Evolutionary conservation across 2,329 filamentous ascomycete species (phyloP), one percentile per base, ranked within the genome.

Genomic region (Sarocladium kiliense): DNA sequence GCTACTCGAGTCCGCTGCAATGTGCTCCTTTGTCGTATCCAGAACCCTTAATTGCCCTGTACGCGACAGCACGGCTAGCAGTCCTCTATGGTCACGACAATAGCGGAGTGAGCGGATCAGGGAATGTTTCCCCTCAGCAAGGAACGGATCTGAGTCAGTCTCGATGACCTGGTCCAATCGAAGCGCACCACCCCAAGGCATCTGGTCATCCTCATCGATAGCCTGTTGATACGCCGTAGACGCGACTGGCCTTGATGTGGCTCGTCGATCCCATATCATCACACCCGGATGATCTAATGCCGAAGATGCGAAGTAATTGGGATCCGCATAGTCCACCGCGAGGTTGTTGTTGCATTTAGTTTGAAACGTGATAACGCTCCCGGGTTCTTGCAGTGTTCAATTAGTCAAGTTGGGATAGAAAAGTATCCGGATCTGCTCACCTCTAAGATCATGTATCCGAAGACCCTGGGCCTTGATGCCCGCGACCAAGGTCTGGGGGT

Each of bases 241-340:
- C 9, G 79, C 78, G 11, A 77, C 68, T 1, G 76, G 70, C 11
- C 80, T 77, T 19, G 74, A 74, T 12, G 76, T 77, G n/a, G 79
- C 80, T 42, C 89, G 84, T 25, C 86, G 82, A 65, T 93, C 89
- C 89, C 89, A 93, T 30, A 93, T 78, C 67, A 87, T 85, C 53
- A 93, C 78, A 7, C 84, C 84, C 0, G 89, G 86, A 51, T 89
- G 85, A 57, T 89, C 88, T 12, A 89, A 74, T 2, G 87, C 86
- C 14, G 88, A 90, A 1, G 89, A 92, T 1, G 89, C 85, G 71
- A 94, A 93, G 68, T 91, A 93, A 62, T 94, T 91, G 60, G 87
- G 84, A 62, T 95, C 88, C 21, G 84, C 76, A 58, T 88, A 89
- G 71, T 94, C 89, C 58, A 94, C 89, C 16, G 88, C 82, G 55